Evolutionary conservation across 306 rosid genomes (phyloP), one percentile per base, ranked within the genome.

Genomic region (Nissolia schottii): DNA sequence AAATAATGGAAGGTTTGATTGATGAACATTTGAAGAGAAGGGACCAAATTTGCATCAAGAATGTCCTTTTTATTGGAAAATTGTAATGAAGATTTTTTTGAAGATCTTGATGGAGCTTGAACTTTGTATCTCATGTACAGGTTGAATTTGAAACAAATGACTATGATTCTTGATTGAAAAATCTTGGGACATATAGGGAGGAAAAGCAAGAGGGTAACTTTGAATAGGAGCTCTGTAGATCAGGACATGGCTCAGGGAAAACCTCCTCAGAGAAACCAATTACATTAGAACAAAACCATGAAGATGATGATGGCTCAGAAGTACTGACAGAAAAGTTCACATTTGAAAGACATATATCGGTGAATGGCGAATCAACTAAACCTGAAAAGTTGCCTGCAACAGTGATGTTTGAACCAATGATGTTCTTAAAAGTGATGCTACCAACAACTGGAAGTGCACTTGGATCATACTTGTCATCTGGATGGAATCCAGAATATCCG

Each of bases 341-440:
- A 4, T 87, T 87, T 18, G 85, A 81, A 49, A 89, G 87, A 55
- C 86, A 85, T 14, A 89, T 69, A 15, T 80, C 55, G 1, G 79
- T 20, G 69, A 87, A 87, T 15, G 85, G 84, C 2, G 79, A 77
- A 23, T 75, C 81, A 15, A 56, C 48, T 56, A 84, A 48, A 53
- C 92, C 92, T 3, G 88, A 82, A 64, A 87, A 84, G 28, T 67
- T 82, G 7, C 89, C 96, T n/a, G 92, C 85, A 40, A 68, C 28
- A 12, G 76, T 14, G 27, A 89, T 55, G 48, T 87, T 85, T 40
- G 45, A 51, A 49, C 92, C 91, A 25, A 45, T 45, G 20, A 45
- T 45, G 16, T 45, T 45, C 51, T 45, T 45, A 45, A 45, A 45
- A 45, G 51, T 45, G 15, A 45, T 45, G 51, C 51, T 16, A 45